These are phyloP conservation scores for Phaeoacremonium minimum DNA, from an alignment of 2,329 filamentous ascomycete species.

Conservation along the genomic window DNA sequence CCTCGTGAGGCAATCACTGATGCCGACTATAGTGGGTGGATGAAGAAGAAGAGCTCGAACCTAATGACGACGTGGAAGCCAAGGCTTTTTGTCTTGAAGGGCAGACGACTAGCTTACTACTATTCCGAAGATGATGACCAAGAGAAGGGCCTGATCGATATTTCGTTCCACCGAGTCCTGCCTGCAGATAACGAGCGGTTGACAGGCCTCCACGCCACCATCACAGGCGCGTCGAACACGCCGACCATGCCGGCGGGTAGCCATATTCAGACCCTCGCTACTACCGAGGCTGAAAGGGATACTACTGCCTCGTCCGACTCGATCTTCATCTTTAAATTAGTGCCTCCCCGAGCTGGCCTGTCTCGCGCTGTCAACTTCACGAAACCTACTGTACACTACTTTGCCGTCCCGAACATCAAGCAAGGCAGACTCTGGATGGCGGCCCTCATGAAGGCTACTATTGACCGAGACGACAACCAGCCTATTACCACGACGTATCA, in stretches of 20 bases:
- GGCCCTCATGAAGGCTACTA: conserved; percentile 96
- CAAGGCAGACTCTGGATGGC: conserved; percentile 97
- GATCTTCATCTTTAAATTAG: conserved; percentile 97
- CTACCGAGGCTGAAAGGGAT: conserved; percentile 44
- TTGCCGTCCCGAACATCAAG: conserved; percentile 86
- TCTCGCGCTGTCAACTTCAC: conserved; percentile 95
- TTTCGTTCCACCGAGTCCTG: conserved; percentile 94
- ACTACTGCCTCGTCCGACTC: conserved; percentile 42
- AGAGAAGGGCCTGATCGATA: conserved; percentile 95
- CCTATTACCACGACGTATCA: conserved; percentile 89
- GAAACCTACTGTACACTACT: conserved; percentile 95
- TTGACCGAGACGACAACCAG: conserved; percentile 80
- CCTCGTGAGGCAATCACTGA: conserved; percentile 80
- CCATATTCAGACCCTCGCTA: conserved; percentile 38
- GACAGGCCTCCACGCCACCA: conserved; percentile 83
- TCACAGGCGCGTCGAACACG: conserved; percentile 78
- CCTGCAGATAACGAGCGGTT: conserved; percentile 88
- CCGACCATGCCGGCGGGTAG: conserved; percentile 50
- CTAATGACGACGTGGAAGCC: conserved; percentile 98
- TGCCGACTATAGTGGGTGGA: conserved; percentile 93
- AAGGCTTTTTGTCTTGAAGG: conserved; percentile 89
- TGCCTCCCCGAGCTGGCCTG: conserved; percentile 82
- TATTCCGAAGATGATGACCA: conserved; percentile 90
- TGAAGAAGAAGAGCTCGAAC: conserved; percentile 98
- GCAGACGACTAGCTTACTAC: conserved; percentile 88